Base-by-base conservation (phyloP, 495 filamentous ascomycete genomes). In the Cercophora samala region DNA sequence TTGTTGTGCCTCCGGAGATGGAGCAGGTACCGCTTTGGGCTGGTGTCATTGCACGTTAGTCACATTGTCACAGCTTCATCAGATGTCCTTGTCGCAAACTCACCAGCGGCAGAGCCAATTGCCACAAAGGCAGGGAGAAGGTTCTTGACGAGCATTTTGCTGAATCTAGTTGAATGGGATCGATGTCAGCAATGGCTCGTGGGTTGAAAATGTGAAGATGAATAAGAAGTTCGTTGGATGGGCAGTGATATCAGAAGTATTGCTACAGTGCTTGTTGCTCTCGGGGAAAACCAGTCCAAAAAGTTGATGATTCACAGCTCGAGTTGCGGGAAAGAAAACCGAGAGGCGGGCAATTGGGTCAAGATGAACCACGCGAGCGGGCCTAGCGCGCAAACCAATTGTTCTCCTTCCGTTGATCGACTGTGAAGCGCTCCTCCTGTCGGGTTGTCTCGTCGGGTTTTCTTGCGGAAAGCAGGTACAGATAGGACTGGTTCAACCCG, bases 121-220 rank as follows among this genome's bases (percentile, higher is more conserved):
- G 90, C 92, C 78, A 93, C 79, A 55, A 86, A 85, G 76, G 91
- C 89, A 72, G 96, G 83, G 68, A 93, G 76, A 79, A 92, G 84
- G 75, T 88, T 87, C 80, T 85, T 81, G 81, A 88, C 83, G 76
- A 88, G 85, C 94, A 98, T 97, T 76, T 75, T 84, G 84, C 70
- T 62, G 64, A 65, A 64, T 72, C 75, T 77, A 63, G 59, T 4
- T 58, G 66, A 63, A 68, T 75, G 51, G 15, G 24, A 32, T 29
- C 22, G 56, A 75, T 75, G 70, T 78, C 67, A 73, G 67, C 23
- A 66, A 68, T 53, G 23, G 63, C 46, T 62, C n/a, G 22, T 32
- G 58, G 22, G 11, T 4, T 52, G 25, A 51, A 37, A 32, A 15
- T 21, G 19, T 54, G 62, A 60, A n/a, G 29, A 23, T 22, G 61